A percentile compares a stretch with the other conserved stretches of the same genome.
These are phyloP conservation scores for Panellus pusillus DNA, from an alignment of 768 basidiomycete genomes.

Conservation along the genomic window DNA sequence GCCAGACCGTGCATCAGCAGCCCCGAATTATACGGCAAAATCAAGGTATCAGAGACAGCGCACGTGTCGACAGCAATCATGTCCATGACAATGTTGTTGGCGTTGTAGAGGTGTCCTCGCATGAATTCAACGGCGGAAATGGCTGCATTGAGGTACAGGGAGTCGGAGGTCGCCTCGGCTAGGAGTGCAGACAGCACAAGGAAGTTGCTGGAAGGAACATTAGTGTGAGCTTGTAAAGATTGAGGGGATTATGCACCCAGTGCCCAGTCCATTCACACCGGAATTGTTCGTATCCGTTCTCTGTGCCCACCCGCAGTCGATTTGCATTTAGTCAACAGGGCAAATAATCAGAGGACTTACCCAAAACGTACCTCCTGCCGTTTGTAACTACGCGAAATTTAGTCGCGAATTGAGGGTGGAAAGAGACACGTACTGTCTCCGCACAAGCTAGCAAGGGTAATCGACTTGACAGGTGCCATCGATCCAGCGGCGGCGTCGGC, in stretches of 20 bases:
- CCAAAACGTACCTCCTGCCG: constrained; percentile 4
- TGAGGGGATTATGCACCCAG: not conserved
- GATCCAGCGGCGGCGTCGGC: not conserved
- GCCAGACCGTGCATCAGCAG: not conserved
- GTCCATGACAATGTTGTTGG: not conserved
- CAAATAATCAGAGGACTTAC: not conserved
- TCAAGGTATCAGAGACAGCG: not conserved
- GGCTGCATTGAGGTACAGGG: constrained; percentile 2
- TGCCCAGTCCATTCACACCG: not conserved
- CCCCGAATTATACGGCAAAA: not conserved
- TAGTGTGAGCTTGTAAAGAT: not conserved
- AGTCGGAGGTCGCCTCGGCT: constrained; percentile 3
- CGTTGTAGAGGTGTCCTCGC: constrained; percentile 5
- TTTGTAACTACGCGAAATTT: not conserved
- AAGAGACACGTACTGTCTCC: not conserved
- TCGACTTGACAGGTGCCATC: not conserved
- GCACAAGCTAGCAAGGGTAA: not conserved
- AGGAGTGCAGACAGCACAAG: constrained; percentile 7
- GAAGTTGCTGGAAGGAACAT: not conserved
- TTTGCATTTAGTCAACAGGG: not conserved
- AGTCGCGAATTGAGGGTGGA: not conserved
- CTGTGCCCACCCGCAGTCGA: not conserved
- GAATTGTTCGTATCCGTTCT: not conserved
- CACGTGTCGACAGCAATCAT: not conserved
- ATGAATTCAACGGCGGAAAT: not conserved